Evolutionary conservation across 2,329 filamentous ascomycete genomes (phyloP).

Genomic region (Ophiognomonia clavigignenti-juglandacearum): DNA sequence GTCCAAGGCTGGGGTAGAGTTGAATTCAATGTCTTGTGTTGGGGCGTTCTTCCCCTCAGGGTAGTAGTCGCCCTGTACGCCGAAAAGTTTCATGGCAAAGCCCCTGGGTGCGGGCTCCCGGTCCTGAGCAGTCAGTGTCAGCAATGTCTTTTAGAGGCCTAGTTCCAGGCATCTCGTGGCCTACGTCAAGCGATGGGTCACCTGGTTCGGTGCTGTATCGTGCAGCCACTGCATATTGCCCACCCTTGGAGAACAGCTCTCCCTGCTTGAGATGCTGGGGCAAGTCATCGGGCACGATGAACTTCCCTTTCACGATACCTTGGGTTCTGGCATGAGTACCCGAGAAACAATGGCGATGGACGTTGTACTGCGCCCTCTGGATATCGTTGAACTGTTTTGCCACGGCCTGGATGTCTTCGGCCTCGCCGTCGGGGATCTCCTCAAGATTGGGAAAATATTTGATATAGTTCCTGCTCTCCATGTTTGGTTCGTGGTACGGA

Average conservation of each 20-base stretch:
- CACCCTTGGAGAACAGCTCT: conserved; percentile 22
- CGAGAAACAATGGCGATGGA: conserved; percentile 8
- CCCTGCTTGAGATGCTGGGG: conserved; percentile 38
- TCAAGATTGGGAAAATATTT: not conserved
- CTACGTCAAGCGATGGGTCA: conserved; percentile 24
- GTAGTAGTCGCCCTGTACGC: conserved; percentile 37
- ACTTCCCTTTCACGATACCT: conserved; percentile 41
- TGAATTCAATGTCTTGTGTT: conserved; percentile 41
- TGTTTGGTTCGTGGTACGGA: not conserved
- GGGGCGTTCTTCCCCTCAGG: conserved; percentile 27
- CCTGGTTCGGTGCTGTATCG: not conserved
- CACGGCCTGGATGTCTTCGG: not conserved
- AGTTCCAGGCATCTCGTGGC: conserved; percentile 31
- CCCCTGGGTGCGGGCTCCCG: conserved; percentile 29
- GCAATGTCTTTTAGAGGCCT: conserved; percentile 27
- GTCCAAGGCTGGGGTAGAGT: conserved; percentile 41
- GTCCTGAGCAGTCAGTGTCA: not conserved
- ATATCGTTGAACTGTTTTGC: not conserved
- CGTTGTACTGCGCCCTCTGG: not conserved
- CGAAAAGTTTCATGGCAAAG: conserved; percentile 45
- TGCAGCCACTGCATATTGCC: not conserved
- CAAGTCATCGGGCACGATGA: conserved; percentile 35
- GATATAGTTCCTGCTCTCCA: not conserved
- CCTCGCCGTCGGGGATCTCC: not conserved
- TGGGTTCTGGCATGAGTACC: conserved; percentile 43